phyloP scores from a whole-genome alignment of 2,329 filamentous ascomycete genomes.

The Davidsoniella neocaledoniae region DNA sequence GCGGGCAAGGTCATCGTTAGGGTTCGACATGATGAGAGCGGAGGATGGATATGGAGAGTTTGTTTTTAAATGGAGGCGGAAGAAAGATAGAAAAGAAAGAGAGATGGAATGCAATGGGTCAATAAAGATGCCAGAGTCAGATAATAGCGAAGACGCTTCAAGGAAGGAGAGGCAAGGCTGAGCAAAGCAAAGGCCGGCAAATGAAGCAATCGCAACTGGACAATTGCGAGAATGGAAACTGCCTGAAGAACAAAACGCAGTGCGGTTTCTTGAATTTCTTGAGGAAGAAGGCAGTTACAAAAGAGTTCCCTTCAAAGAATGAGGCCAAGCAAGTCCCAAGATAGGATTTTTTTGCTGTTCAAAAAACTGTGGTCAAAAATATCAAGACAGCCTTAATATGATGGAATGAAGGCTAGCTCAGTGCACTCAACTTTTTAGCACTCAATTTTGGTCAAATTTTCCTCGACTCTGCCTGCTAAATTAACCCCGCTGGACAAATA shows the following conservation, averaged over 20 bases:
- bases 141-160: neutral
- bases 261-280: too few relatives aligned
- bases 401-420: too few relatives aligned
- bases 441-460: too few relatives aligned
- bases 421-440: too few relatives aligned
- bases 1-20: constrained; percentile 85
- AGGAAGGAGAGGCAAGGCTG: neutral
- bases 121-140: neutral
- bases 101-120: neutral
- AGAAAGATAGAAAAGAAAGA: neutral
- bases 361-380: too few relatives aligned
- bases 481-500: too few relatives aligned
- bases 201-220: neutral
- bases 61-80: neutral
- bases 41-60: neutral
- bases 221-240: neutral
- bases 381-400: too few relatives aligned
- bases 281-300: too few relatives aligned
- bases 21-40: constrained; percentile 56
- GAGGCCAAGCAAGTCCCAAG: neutral
- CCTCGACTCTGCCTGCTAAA: too few relatives aligned
- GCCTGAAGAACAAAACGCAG: too few relatives aligned
- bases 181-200: neutral
- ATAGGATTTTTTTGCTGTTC: too few relatives aligned
- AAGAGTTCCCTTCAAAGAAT: too few relatives aligned